These are phyloP conservation scores for Chaetomium globosum DNA, from an alignment of 2,329 filamentous ascomycete species.

Conservation along the genomic window DNA sequence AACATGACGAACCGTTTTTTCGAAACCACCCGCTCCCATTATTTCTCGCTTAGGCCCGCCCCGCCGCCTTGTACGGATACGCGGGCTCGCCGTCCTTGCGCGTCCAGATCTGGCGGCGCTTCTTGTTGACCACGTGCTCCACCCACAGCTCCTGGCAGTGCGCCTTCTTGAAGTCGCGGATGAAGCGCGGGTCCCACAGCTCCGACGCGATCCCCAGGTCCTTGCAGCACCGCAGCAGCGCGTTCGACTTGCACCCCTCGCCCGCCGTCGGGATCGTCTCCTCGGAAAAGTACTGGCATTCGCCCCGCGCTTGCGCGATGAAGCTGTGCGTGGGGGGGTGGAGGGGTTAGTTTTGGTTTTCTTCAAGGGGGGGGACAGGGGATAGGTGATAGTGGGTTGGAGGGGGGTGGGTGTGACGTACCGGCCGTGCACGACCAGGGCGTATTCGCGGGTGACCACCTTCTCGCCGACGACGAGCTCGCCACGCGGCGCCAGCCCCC, in stretches of 20 bases:
- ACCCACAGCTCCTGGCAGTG: slow-evolving; percentile 82
- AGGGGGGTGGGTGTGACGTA: slow-evolving; percentile 48
- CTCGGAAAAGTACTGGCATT: slow-evolving; percentile 88
- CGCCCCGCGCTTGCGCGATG: slow-evolving; percentile 87
- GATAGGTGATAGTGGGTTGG: neutral
- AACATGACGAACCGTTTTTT: neutral
- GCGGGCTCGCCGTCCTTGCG: slow-evolving; percentile 77
- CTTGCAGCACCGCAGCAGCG: slow-evolving; percentile 97
- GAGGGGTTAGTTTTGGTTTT: neutral
- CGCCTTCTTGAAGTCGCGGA: slow-evolving; percentile 76
- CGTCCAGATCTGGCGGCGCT: slow-evolving; percentile 83
- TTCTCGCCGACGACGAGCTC: slow-evolving; percentile 83
- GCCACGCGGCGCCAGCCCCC: slow-evolving; percentile 87
- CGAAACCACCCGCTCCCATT: neutral
- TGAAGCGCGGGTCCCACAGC: slow-evolving; percentile 93
- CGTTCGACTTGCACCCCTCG: slow-evolving; percentile 97
- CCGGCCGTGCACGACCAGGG: slow-evolving; percentile 84
- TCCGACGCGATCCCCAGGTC: slow-evolving; percentile 93
- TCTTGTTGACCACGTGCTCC: slow-evolving; percentile 84
- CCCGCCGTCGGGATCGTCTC: slow-evolving; percentile 92
- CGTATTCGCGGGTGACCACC: slow-evolving; percentile 86
- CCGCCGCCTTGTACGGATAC: slow-evolving; percentile 53
- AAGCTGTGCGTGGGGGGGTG: slow-evolving; percentile 61
- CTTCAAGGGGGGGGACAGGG: neutral
- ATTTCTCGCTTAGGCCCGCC: neutral